Percentiles rank a stretch among this genome's conserved stretches.
Conservation (phyloP, 2,329 filamentous ascomycete species). For the Didymella glomerata region DNA sequence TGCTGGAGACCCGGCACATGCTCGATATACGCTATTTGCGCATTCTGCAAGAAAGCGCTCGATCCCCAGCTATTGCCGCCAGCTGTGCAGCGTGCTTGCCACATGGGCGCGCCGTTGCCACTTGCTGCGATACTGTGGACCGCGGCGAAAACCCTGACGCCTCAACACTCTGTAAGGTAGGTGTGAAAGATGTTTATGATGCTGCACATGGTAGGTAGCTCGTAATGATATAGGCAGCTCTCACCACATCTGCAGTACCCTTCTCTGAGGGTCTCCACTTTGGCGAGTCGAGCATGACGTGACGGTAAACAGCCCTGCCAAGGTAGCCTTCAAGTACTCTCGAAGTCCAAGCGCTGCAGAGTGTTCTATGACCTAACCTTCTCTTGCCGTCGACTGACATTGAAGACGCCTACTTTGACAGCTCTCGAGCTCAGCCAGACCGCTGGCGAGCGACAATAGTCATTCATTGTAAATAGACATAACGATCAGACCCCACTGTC, state of each 20-base stretch:
- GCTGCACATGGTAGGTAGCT: background rate
- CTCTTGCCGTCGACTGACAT: background rate
- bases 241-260: background rate
- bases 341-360: background rate
- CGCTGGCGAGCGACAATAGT: background rate
- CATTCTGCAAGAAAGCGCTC: background rate
- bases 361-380: background rate
- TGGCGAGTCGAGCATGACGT: background rate
- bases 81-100: background rate
- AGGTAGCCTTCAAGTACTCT: background rate
- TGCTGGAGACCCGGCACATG: no score
- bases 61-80: background rate
- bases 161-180: background rate
- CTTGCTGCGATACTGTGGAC: background rate
- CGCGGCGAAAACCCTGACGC: background rate
- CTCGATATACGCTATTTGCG: no score
- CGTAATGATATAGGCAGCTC: background rate
- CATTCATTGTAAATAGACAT: background rate
- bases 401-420: background rate
- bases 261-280: background rate
- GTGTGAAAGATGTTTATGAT: background rate
- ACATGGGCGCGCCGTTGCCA: background rate
- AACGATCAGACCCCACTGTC: background rate
- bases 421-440: background rate
- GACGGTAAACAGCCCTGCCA: background rate